A percentile compares a stretch with the other conserved stretches of the same genome.
Evolutionary conservation across 23 red algal species (phyloP).

Genomic region (Gracilaria domingensis): DNA sequence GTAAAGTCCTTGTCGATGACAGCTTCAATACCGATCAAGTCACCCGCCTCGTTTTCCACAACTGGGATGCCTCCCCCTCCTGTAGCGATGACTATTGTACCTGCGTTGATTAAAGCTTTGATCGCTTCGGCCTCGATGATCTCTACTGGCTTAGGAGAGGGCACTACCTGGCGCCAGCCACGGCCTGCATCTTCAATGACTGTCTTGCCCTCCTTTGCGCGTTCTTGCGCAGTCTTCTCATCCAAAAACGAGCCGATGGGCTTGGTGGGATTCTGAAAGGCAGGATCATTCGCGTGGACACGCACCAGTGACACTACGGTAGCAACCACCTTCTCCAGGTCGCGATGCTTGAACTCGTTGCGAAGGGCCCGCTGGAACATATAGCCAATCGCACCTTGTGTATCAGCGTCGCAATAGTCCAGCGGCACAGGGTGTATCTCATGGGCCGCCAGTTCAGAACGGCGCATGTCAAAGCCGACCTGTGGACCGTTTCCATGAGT

Average conservation of each 20-base stretch:
- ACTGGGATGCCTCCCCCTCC: conserved; percentile 64
- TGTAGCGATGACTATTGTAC: conserved; percentile 12
- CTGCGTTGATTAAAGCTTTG: neutral
- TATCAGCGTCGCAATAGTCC: conserved; percentile 49
- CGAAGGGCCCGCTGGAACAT: conserved; percentile 41
- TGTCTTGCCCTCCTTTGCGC: conserved; percentile 18
- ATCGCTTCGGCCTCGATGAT: conserved; percentile 44
- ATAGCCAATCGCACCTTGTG: conserved; percentile 57
- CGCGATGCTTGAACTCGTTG: conserved; percentile 40
- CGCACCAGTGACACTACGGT: conserved; percentile 29
- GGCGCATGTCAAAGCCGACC: conserved; percentile 36
- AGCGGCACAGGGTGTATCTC: conserved; percentile 20
- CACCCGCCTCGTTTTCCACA: conserved; percentile 27
- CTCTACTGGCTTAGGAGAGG: conserved; percentile 33
- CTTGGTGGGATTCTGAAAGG: conserved; percentile 68
- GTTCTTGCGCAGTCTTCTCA: conserved; percentile 26
- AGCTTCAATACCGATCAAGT: conserved; percentile 44
- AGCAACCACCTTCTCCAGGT: conserved; percentile 9
- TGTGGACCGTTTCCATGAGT: conserved; percentile 60
- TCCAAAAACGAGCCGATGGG: conserved; percentile 36
- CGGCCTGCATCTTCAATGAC: conserved; percentile 30
- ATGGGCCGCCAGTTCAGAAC: conserved; percentile 35
- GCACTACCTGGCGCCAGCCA: conserved; percentile 50
- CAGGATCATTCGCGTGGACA: conserved; percentile 38
- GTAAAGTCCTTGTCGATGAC: conserved; percentile 58